Evolutionary conservation across 495 filamentous ascomycete genomes (phyloP), one percentile per base, ranked within the genome.

Genomic region (Aspergillus incahuasiensis): DNA sequence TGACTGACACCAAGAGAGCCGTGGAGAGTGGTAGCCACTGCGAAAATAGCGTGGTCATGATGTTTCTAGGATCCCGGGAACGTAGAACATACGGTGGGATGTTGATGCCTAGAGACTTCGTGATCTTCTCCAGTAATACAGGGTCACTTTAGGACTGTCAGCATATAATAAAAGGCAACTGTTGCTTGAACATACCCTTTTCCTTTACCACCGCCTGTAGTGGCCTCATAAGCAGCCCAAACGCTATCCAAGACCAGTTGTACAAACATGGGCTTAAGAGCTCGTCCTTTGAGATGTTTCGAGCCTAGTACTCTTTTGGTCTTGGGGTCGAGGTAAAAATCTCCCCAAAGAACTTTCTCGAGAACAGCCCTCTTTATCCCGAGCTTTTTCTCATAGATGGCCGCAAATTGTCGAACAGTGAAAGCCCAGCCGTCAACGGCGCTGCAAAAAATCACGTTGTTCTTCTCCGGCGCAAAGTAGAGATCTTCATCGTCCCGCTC

Each of bases 371-470:
- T 84, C 65, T 96, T 97, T 63, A 97, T 92, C 0, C 94, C 92
- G 5, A 99, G 82, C 63, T 97, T 99, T 76, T 90, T 96, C 70
- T 99, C 94, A 65, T 96, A 97, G 42, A 97, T 75, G 4, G 81
- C 82, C 7, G 94, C 94, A 68, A 99, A 99, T 65, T 99, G 94
- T 32, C 89, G 83, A 18, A 96, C 82, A 0, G 94, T 99, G 60
- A 97, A 99, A 1, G 94, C 94, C 94, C 94, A 99, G 34, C 95
- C 94, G 65, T 99, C 94, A 47, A 96, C 86, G 24, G 94, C 94
- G 64, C 91, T 96, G 74, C 91, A 89, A 62, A 99, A 99, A 55
- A 99, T 97, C 67, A 99, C 94, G 64, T 99, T 99, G 60, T 96
- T 94, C 63, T 92, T 96, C 67, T 97, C 95, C 0, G 94, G 94